phyloP scores from a whole-genome alignment of 1,139 yeast species.

The Magnusiomyces starmeri region DNA sequence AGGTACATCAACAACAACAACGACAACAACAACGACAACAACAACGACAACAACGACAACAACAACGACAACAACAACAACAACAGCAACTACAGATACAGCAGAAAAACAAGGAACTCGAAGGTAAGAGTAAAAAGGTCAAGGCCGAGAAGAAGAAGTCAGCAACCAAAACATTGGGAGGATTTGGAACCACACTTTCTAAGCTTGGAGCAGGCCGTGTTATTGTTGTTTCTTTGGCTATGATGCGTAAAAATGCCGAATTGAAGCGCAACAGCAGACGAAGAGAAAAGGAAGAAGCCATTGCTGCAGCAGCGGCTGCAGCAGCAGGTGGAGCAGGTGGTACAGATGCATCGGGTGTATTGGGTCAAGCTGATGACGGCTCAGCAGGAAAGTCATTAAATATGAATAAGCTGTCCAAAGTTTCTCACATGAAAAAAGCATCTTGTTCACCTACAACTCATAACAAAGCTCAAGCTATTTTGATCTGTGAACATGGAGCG shows the following conservation, averaged over 20 bases:
- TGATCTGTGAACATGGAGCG: no score
- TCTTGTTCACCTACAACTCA: no score
- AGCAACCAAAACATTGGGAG: not conserved
- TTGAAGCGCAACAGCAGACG: not conserved
- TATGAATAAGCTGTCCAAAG: no score
- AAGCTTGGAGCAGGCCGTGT: not conserved
- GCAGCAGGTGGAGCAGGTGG: not conserved
- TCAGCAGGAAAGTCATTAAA: not conserved
- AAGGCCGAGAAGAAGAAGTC: not conserved
- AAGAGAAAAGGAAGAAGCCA: not conserved
- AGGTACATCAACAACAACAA: no score
- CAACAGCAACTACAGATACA: no score
- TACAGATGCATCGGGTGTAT: not conserved
- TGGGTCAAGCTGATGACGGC: not conserved
- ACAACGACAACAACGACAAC: no score
- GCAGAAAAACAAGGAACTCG: not conserved
- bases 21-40: no score
- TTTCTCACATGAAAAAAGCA: not conserved
- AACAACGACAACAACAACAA: no score
- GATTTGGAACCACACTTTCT: not conserved
- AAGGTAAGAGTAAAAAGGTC: not conserved
- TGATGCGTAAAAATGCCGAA: conserved; percentile 2
- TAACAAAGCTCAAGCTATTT: no score
- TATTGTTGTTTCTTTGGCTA: not conserved
- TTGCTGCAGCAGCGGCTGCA: not conserved